phyloP scores from a whole-genome alignment of 495 filamentous ascomycete genomes.

The Daldinia loculata region DNA sequence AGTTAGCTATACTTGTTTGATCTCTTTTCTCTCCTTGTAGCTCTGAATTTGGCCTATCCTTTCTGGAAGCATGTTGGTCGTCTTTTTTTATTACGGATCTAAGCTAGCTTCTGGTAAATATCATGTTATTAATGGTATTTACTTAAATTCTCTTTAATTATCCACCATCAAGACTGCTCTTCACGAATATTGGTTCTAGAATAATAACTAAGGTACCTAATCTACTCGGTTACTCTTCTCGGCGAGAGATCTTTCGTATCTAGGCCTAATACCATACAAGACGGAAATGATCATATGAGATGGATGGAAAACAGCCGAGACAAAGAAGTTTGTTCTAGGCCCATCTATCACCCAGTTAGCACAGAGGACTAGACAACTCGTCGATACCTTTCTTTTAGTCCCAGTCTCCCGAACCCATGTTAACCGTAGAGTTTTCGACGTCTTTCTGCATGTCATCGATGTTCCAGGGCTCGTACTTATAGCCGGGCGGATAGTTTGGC shows the following conservation, averaged over 20 bases:
- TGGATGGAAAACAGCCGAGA: not conserved
- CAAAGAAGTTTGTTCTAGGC: not conserved
- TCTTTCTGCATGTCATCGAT: slow-evolving; percentile 55
- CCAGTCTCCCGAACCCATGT: slow-evolving; percentile 54
- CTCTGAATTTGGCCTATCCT: not conserved
- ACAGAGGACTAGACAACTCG: not conserved
- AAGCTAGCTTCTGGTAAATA: not conserved
- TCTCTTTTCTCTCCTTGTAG: not conserved
- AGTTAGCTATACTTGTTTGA: not conserved
- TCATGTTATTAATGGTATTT: too few relatives aligned
- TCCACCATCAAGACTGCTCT: too few relatives aligned
- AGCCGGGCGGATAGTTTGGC: slow-evolving; percentile 55
- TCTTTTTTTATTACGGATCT: not conserved
- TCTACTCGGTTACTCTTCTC: too few relatives aligned
- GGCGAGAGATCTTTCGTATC: too few relatives aligned
- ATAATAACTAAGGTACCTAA: too few relatives aligned
- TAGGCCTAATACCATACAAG: too few relatives aligned
- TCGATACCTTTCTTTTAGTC: slow-evolving; percentile 27
- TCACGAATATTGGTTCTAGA: too few relatives aligned
- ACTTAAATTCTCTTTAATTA: too few relatives aligned
- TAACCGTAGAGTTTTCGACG: slow-evolving; percentile 48
- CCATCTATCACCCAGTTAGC: not conserved
- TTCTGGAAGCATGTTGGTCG: not conserved
- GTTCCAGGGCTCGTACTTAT: slow-evolving; percentile 57
- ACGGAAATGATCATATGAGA: not conserved